phyloP scores from a whole-genome alignment of 2,329 filamentous ascomycete genomes.

The Venturia nashicola region DNA sequence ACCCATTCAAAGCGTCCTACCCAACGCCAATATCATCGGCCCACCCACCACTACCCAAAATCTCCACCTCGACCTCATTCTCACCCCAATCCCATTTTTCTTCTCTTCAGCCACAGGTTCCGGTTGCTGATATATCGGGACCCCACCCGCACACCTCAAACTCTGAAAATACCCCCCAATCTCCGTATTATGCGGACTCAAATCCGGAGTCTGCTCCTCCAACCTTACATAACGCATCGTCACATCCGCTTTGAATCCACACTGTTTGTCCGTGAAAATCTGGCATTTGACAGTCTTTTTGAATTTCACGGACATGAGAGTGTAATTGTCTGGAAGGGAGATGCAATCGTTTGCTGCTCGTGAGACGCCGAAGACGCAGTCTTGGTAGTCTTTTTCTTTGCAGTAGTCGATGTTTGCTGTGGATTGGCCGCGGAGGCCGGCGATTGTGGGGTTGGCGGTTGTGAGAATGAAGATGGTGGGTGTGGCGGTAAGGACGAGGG shows the following conservation, averaged over 20 bases:
- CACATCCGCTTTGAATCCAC: background rate
- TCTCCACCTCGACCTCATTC: background rate
- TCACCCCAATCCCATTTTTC: background rate
- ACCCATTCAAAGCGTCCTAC: background rate
- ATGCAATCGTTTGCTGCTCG: background rate
- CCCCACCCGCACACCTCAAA: background rate
- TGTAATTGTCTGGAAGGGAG: background rate
- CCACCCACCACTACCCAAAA: background rate
- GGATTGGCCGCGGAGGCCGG: background rate
- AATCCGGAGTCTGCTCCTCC: background rate
- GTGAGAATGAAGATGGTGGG: background rate
- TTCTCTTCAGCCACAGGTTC: background rate
- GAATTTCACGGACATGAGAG: background rate
- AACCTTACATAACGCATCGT: background rate
- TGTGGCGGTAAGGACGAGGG: background rate
- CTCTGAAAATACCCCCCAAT: background rate
- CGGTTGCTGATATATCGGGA: background rate
- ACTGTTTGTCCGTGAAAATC: background rate
- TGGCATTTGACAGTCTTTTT: background rate
- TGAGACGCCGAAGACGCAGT: background rate
- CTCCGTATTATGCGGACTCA: background rate
- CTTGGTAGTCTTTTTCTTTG: background rate
- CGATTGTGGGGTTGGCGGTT: background rate
- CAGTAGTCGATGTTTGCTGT: background rate
- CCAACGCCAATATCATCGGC: background rate